Conservation (phyloP, 208 protist genomes). For the Trypanosoma vivax region DNA sequence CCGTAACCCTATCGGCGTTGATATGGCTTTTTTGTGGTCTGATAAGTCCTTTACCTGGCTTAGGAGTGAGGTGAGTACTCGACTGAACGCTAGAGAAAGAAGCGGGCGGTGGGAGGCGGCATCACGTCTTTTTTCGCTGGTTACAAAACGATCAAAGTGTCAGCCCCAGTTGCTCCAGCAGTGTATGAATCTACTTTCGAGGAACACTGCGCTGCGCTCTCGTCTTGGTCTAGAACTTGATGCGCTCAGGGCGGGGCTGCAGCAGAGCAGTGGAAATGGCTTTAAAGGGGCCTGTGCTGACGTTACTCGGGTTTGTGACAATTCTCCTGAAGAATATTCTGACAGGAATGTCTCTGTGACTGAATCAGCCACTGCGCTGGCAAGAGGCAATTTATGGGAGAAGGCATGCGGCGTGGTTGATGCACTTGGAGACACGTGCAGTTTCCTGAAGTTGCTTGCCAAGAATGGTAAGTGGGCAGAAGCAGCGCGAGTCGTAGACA, state of each 20-base stretch:
- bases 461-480: constrained; percentile 11
- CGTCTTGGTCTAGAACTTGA: background rate
- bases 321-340: too few species aligned
- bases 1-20: constrained; percentile 1
- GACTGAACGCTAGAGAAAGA: background rate
- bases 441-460: constrained; percentile 4
- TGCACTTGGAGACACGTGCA: background rate
- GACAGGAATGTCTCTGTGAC: background rate
- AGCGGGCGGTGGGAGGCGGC: constrained; percentile 6
- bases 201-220: background rate
- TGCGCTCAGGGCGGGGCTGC: background rate
- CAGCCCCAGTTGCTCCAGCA: background rate
- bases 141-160: background rate
- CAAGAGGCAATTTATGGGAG: constrained; percentile 2
- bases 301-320: too few species aligned
- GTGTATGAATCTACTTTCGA: constrained; percentile 1
- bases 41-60: constrained; percentile 11
- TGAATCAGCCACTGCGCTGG: background rate
- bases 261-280: background rate
- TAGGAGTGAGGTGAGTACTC: constrained; percentile 3
- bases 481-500: background rate
- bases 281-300: background rate
- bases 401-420: constrained; percentile 1
- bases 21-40: constrained; percentile 11
- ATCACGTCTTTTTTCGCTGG: constrained; percentile 2